These are phyloP conservation scores for Kickxella alabastrina DNA, from an alignment of 192 early-diverging fungal genomes.

Conservation along the genomic window DNA sequence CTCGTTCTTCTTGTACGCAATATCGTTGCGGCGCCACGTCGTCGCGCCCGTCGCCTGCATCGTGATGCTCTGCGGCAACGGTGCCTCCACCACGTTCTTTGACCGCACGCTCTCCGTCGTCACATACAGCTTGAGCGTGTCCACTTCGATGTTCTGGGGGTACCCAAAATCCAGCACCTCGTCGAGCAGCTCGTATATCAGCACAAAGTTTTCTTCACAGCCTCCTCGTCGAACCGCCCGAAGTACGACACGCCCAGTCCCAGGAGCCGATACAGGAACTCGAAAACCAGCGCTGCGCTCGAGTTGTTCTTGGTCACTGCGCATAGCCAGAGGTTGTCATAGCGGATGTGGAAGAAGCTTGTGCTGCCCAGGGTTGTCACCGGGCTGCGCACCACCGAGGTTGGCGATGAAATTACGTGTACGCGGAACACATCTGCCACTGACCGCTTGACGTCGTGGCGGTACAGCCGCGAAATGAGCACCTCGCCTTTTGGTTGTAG, in stretches of 20 bases:
- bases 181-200: slow-evolving; percentile 83
- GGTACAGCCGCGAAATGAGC: slow-evolving; percentile 91
- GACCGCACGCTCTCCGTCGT: slow-evolving; percentile 84
- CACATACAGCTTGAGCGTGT: slow-evolving; percentile 81
- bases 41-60: slow-evolving; percentile 96
- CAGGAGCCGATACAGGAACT: slow-evolving; percentile 70
- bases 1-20: slow-evolving; percentile 96
- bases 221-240: slow-evolving; percentile 77
- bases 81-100: slow-evolving; percentile 43
- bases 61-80: slow-evolving; percentile 73
- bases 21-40: slow-evolving; percentile 88
- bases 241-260: slow-evolving; percentile 76
- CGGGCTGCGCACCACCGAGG: slow-evolving; percentile 70
- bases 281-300: slow-evolving; percentile 78
- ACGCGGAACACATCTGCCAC: slow-evolving; percentile 95
- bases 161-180: slow-evolving; percentile 87
- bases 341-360: slow-evolving; percentile 93
- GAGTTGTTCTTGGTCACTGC: slow-evolving; percentile 74
- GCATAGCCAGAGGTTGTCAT: slow-evolving; percentile 95
- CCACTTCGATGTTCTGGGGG: slow-evolving; percentile 80
- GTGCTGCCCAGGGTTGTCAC: slow-evolving; percentile 85
- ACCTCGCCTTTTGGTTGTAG: slow-evolving; percentile 99
- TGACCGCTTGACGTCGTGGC: slow-evolving; percentile 95
- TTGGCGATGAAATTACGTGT: slow-evolving; percentile 89
- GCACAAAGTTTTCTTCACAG: slow-evolving; percentile 84